Evolutionary conservation across 768 basidiomycete genomes (phyloP).

Genomic region (Tricholoma matsutake): DNA sequence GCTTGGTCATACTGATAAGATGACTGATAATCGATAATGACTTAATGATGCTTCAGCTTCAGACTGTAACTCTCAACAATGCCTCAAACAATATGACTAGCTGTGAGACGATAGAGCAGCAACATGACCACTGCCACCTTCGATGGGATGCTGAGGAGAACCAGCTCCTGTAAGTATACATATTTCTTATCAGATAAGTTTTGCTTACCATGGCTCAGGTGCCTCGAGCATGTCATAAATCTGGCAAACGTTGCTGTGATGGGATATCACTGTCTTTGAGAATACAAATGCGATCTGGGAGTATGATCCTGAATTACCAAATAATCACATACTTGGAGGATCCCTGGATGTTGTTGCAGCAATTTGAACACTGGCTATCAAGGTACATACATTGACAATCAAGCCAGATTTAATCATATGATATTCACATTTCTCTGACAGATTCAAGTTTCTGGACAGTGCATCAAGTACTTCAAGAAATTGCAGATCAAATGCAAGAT

Average conservation of each 20-base stretch:
- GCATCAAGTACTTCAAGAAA: no score
- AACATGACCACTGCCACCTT: constrained; percentile 4
- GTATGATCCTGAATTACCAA: background rate
- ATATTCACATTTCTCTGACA: background rate
- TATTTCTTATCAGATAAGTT: no score
- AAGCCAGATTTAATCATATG: background rate
- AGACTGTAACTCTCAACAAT: no score
- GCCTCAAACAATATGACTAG: no score
- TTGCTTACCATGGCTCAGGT: no score
- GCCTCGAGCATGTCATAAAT: no score
- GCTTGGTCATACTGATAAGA: background rate
- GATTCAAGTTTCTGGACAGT: constrained; percentile 7
- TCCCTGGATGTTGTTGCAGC: no score
- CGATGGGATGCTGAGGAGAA: no score
- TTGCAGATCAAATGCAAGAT: no score
- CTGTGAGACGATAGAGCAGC: constrained; percentile 12
- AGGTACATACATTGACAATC: background rate
- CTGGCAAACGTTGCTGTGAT: no score
- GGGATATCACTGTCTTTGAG: no score
- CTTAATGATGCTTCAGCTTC: constrained; percentile 4
- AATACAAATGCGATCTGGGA: background rate
- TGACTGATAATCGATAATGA: background rate
- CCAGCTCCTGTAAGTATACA: constrained; percentile 4
- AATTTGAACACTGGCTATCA: no score
- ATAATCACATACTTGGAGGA: background rate